These are phyloP conservation scores for Urostyla sp. DNA, from an alignment of 73 alveolate species.

Conservation along the genomic window DNA sequence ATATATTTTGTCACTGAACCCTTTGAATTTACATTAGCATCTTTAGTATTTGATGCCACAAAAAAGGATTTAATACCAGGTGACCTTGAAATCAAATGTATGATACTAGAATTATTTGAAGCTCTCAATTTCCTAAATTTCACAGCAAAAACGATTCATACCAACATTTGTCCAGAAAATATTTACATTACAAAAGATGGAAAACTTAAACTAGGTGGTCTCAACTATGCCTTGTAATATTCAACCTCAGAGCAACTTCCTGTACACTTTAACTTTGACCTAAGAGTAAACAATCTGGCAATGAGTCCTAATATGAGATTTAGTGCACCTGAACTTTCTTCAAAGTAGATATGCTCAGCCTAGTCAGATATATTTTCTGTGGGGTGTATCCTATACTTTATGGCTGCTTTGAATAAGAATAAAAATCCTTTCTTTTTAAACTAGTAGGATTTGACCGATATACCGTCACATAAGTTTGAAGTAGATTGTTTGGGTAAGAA, in stretches of 20 bases:
- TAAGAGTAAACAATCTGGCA: slow-evolving; percentile 45
- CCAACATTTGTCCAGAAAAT: slow-evolving; percentile 89
- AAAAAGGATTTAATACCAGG: slow-evolving; percentile 78
- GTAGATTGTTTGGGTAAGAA: slow-evolving; percentile 14
- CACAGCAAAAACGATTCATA: slow-evolving; percentile 91
- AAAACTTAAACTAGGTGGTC: slow-evolving; percentile 88
- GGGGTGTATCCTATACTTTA: slow-evolving; percentile 76
- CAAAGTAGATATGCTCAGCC: slow-evolving; percentile 62
- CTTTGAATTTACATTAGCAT: slow-evolving; percentile 72
- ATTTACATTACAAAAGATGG: slow-evolving; percentile 89
- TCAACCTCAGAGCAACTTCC: slow-evolving; percentile 12
- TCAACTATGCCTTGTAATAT: slow-evolving; percentile 71
- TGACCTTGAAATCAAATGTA: slow-evolving; percentile 89
- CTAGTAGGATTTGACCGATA: slow-evolving; percentile 50
- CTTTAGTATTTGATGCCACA: slow-evolving; percentile 59
- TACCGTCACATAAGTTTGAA: slow-evolving; percentile 63
- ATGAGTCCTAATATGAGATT: slow-evolving; percentile 85
- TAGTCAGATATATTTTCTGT: slow-evolving; percentile 84
- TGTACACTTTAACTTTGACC: slow-evolving; percentile 31
- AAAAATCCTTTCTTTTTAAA: slow-evolving; percentile 59
- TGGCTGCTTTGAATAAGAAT: slow-evolving; percentile 73
- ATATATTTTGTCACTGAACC: slow-evolving; percentile 93
- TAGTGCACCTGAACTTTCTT: slow-evolving; percentile 88
- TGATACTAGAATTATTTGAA: slow-evolving; percentile 88
- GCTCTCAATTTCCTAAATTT: slow-evolving; percentile 92